Percentiles rank a stretch among this genome's conserved stretches.
Evolutionary conservation across 768 basidiomycete genomes (phyloP).

Genomic region (Lentinula sp.): DNA sequence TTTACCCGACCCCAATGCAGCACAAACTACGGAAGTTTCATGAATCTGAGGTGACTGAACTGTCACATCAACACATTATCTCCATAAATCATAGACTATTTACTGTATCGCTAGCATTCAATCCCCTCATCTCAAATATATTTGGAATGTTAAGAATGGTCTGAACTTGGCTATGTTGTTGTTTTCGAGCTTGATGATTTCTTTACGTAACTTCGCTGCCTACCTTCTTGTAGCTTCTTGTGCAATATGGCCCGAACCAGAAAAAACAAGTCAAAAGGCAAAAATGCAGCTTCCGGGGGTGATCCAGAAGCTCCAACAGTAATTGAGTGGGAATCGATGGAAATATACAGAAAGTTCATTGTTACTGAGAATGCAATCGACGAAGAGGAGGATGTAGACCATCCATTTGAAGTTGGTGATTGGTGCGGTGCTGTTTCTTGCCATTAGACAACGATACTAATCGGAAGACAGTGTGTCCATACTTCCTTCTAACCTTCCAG

Average conservation of each 20-base stretch:
- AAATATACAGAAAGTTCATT: background rate
- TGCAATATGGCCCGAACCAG: background rate
- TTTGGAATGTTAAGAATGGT: too few species aligned
- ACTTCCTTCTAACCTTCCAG: slow-evolving; percentile 1
- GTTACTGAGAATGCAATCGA: background rate
- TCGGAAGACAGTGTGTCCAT: background rate
- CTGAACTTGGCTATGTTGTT: too few species aligned
- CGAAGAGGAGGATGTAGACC: background rate
- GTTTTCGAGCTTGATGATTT: too few species aligned
- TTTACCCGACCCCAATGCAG: slow-evolving; percentile 29
- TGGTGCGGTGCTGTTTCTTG: background rate
- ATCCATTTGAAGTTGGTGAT: background rate
- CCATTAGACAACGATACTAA: too few species aligned
- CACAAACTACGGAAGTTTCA: background rate
- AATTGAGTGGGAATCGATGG: background rate
- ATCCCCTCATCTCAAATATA: background rate
- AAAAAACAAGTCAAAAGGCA: background rate
- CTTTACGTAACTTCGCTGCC: background rate
- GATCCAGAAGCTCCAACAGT: background rate
- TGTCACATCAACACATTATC: background rate
- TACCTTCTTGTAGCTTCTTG: background rate
- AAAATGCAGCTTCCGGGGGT: background rate
- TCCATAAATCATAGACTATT: background rate
- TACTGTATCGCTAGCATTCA: background rate
- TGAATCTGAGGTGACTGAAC: too few species aligned